Evolutionary conservation across 2,329 filamentous ascomycete genomes (phyloP), one percentile per base, ranked within the genome.

Genomic region (Colletotrichum tropicicola): DNA sequence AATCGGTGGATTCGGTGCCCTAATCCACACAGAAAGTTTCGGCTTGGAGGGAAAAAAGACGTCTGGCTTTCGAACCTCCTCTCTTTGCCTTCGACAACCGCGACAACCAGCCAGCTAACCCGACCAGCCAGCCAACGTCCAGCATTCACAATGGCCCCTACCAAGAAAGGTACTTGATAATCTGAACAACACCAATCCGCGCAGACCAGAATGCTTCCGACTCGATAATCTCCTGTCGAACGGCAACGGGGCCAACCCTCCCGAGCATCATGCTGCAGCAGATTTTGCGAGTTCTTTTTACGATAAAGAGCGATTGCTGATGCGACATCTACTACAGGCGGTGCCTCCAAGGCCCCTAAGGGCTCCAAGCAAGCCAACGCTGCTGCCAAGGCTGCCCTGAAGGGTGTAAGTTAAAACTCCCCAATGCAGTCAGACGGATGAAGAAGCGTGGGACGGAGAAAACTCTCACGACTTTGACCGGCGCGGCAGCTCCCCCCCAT

Each of bases 351-450:
- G 75, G 82, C 81, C 75, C 77, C 84, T 73, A 89, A 88, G 83
- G 86, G 86, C 77, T 79, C 85, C 82, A 96, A 96, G 89, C 91
- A 97, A 89, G 96, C 96, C 85, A 91, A 90, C 78, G 90, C 91
- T 80, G 96, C 96, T 81, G 92, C 96, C 77, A 98, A 99, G 89
- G 92, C 96, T 82, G 92, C 94, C 79, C 91, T 98, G 77, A 93
- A 93, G 86, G 95, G 94, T 83, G 93, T 97, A 94, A 87, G 93
- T 91, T n/a, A n/a, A n/a, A n/a, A n/a, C n/a, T n/a, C n/a, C n/a
- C n/a, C n/a, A n/a, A n/a, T n/a, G n/a, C n/a, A n/a, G n/a, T n/a
- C n/a, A n/a, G n/a, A n/a, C n/a, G n/a, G n/a, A n/a, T n/a, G n/a
- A n/a, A n/a, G n/a, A n/a, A n/a, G n/a, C n/a, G n/a, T n/a, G n/a